A percentile compares a stretch with the other conserved stretches of the same genome.
Conservation (phyloP, 2,329 filamentous ascomycete species). For the Rhinocladiella mackenziei region DNA sequence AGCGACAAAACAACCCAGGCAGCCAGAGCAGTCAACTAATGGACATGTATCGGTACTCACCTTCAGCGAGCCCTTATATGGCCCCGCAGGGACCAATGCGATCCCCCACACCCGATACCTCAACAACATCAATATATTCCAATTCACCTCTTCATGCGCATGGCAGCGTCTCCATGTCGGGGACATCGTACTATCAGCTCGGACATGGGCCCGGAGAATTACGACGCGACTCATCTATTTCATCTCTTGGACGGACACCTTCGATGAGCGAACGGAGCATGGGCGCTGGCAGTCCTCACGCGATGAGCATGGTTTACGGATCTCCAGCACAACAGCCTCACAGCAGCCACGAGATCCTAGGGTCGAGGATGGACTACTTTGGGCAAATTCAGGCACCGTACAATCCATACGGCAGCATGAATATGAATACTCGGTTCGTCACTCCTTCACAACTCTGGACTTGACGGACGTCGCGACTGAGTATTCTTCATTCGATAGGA, state of each 20-base stretch:
- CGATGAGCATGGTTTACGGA: conserved; percentile 23
- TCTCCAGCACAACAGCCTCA: conserved; percentile 14
- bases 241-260: conserved; percentile 30
- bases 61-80: conserved; percentile 25
- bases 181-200: conserved; percentile 35
- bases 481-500: conserved; percentile 23
- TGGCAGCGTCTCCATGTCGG: conserved; percentile 37
- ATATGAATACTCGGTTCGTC: conserved; percentile 31
- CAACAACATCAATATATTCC: conserved; percentile 35
- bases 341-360: conserved; percentile 20
- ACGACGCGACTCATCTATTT: conserved; percentile 36
- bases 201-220: conserved; percentile 27
- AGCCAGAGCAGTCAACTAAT: conserved; percentile 17
- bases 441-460: conserved; percentile 29
- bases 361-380: conserved; percentile 27
- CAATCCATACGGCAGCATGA: conserved; percentile 26
- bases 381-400: conserved; percentile 24
- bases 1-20: conserved; percentile 46
- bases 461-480: conserved; percentile 26
- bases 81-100: conserved; percentile 16
- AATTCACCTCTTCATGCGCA: conserved; percentile 41
- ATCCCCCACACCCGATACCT: conserved; percentile 16
- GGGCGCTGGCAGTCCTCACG: conserved; percentile 19
- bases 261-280: conserved; percentile 22
- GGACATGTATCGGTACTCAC: conserved; percentile 24